A percentile compares a stretch with the other conserved stretches of the same genome.
phyloP scores from a whole-genome alignment of 345 rosid species.

The Mangifera indica region DNA sequence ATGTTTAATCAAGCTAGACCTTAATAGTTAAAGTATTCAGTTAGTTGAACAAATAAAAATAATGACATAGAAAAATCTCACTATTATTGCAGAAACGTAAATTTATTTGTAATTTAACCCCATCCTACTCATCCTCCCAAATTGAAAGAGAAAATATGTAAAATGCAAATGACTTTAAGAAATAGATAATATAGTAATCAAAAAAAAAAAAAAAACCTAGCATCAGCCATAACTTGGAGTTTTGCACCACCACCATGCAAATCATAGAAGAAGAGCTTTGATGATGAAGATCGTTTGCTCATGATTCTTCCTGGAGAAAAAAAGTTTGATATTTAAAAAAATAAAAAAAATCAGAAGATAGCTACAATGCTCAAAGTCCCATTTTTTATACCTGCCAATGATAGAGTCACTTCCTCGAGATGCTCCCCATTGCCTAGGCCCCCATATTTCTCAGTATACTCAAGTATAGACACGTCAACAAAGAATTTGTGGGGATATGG shows the following conservation, averaged over 20 bases:
- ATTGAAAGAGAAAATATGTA: background rate
- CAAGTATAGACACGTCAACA: constrained; percentile 54
- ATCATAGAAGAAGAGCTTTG: constrained; percentile 91
- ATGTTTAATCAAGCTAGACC: too few relatives aligned
- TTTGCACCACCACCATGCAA: constrained; percentile 67
- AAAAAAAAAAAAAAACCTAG: constrained; percentile 60
- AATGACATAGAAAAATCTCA: background rate
- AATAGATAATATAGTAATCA: constrained; percentile 3
- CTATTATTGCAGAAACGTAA: background rate
- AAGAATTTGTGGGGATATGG: constrained; percentile 88
- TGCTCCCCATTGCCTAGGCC: constrained; percentile 66
- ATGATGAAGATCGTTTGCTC: constrained; percentile 84
- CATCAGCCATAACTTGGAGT: constrained; percentile 97
- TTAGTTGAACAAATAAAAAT: background rate
- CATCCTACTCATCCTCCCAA: background rate
- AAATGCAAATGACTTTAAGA: constrained; percentile 9
- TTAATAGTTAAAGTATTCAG: background rate
- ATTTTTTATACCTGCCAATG: constrained; percentile 61
- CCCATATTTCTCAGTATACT: constrained; percentile 61
- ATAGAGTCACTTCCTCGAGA: constrained; percentile 52
- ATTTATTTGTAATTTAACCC: too few relatives aligned
- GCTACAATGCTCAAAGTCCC: background rate
- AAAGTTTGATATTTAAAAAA: background rate
- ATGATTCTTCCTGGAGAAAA: constrained; percentile 70
- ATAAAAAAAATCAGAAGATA: background rate